These are phyloP conservation scores for Hypomontagnella submonticulosa DNA, from an alignment of 495 filamentous ascomycete genomes.

Conservation along the genomic window DNA sequence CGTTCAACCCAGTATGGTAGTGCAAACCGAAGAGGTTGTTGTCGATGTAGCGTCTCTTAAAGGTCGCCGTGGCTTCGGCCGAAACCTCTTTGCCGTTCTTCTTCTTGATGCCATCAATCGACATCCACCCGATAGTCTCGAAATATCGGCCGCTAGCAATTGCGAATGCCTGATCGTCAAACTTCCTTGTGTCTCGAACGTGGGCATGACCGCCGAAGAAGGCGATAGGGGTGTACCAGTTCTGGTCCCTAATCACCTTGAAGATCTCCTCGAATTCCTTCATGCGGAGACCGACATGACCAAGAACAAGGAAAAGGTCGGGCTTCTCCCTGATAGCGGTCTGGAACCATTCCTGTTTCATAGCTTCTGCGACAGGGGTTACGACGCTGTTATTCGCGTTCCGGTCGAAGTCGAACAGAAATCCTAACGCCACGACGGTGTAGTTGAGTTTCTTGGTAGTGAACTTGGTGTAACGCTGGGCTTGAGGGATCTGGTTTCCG, in stretches of 20 bases:
- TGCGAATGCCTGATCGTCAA: slow-evolving; percentile 82
- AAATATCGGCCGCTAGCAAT: slow-evolving; percentile 94
- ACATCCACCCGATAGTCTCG: slow-evolving; percentile 97
- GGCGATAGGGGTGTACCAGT: slow-evolving; percentile 85
- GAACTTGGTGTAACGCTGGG: slow-evolving; percentile 85
- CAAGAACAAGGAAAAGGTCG: slow-evolving; percentile 87
- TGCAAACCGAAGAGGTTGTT: slow-evolving; percentile 90
- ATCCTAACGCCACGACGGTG: slow-evolving; percentile 88
- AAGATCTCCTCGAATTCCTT: slow-evolving; percentile 81
- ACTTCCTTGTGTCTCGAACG: slow-evolving; percentile 84
- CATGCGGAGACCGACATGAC: slow-evolving; percentile 86
- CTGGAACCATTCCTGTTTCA: slow-evolving; percentile 91
- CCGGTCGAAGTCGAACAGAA: slow-evolving; percentile 90
- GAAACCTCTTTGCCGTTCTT: slow-evolving; percentile 36
- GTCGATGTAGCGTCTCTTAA: slow-evolving; percentile 88
- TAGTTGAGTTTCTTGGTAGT: slow-evolving; percentile 87
- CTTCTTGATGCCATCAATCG: slow-evolving; percentile 74
- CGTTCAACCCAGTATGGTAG: slow-evolving; percentile 80
- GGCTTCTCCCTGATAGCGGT: slow-evolving; percentile 83
- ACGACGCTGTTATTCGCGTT: slow-evolving; percentile 92
- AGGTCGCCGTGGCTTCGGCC: slow-evolving; percentile 59
- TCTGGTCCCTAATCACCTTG: slow-evolving; percentile 77
- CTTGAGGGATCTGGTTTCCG: slow-evolving; percentile 77
- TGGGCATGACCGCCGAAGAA: slow-evolving; percentile 96
- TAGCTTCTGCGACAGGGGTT: slow-evolving; percentile 77